Evolutionary conservation across 116 monocot genomes (phyloP), one percentile per base, ranked within the genome.

Genomic region (Trichopus zeylanicus): DNA sequence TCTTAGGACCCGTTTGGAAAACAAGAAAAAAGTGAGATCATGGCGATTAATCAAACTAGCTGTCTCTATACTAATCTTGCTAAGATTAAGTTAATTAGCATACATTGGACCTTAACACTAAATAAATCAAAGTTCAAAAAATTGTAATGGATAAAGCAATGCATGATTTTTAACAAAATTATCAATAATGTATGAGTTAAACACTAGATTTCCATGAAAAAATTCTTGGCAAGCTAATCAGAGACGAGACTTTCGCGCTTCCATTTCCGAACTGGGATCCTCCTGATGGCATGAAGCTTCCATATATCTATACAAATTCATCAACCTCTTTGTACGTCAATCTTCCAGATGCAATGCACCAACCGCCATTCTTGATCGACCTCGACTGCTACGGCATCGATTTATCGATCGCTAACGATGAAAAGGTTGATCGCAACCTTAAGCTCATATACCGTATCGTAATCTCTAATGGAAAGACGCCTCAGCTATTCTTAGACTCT

Each of bases 121-220:
- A n/a, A n/a, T n/a, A n/a, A n/a, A n/a, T n/a, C n/a, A n/a, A n/a
- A n/a, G n/a, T n/a, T n/a, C n/a, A n/a, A n/a, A n/a, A n/a, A n/a
- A n/a, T n/a, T n/a, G n/a, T n/a, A n/a, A n/a, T n/a, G n/a, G n/a
- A n/a, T n/a, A n/a, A n/a, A n/a, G n/a, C n/a, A n/a, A n/a, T n/a
- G n/a, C n/a, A n/a, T n/a, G n/a, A n/a, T n/a, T n/a, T n/a, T n/a
- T n/a, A n/a, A n/a, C n/a, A n/a, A n/a, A n/a, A n/a, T n/a, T n/a
- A n/a, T n/a, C n/a, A n/a, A n/a, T n/a, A n/a, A n/a, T n/a, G n/a
- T n/a, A n/a, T n/a, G n/a, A n/a, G n/a, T n/a, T n/a, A n/a, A n/a
- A n/a, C n/a, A n/a, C n/a, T n/a, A n/a, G n/a, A 70, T 56, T 75
- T 75, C 59, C 52, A 64, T 59, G 75, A 75, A 59, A 24, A 63